These are phyloP conservation scores for Ophiostoma montium DNA, from an alignment of 2,329 filamentous ascomycete species.

Conservation along the genomic window DNA sequence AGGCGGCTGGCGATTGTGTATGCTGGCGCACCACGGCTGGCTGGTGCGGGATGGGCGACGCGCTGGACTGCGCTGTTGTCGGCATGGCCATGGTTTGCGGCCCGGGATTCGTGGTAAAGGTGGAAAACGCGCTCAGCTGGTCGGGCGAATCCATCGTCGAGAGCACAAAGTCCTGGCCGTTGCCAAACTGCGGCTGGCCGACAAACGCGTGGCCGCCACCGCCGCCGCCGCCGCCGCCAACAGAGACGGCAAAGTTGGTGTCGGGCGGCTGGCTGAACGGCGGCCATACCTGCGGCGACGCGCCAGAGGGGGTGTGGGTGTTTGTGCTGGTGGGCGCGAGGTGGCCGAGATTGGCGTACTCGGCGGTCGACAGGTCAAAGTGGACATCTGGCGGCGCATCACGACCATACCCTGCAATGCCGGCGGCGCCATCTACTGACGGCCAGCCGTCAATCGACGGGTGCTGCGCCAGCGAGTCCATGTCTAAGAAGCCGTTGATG, in stretches of 20 bases:
- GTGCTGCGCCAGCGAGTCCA: conserved; percentile 8
- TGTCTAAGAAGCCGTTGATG: conserved; percentile 7
- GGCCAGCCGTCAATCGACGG: conserved; percentile 9
- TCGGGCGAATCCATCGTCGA: no score
- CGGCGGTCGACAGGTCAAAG: background rate
- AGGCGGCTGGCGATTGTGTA: background rate
- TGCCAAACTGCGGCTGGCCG: background rate
- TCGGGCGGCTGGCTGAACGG: conserved; percentile 1
- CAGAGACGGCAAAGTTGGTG: background rate
- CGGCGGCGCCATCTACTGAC: background rate
- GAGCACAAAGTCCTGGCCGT: conserved; percentile 1
- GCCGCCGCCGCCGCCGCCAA: background rate
- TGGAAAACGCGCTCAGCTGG: background rate
- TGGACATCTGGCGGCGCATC: background rate
- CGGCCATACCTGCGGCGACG: conserved; percentile 3
- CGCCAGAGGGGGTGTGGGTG: background rate
- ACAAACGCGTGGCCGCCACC: no score
- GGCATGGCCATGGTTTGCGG: background rate
- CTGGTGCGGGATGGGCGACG: background rate
- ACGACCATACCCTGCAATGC: background rate
- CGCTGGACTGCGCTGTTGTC: background rate
- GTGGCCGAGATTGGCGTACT: conserved; percentile 1
- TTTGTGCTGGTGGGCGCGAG: background rate
- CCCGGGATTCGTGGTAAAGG: background rate
- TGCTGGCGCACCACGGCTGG: background rate